A percentile compares a stretch with the other conserved stretches of the same genome.
Evolutionary conservation across 2,329 filamentous ascomycete genomes (phyloP).

Genomic region (Aspergillus versicolor): DNA sequence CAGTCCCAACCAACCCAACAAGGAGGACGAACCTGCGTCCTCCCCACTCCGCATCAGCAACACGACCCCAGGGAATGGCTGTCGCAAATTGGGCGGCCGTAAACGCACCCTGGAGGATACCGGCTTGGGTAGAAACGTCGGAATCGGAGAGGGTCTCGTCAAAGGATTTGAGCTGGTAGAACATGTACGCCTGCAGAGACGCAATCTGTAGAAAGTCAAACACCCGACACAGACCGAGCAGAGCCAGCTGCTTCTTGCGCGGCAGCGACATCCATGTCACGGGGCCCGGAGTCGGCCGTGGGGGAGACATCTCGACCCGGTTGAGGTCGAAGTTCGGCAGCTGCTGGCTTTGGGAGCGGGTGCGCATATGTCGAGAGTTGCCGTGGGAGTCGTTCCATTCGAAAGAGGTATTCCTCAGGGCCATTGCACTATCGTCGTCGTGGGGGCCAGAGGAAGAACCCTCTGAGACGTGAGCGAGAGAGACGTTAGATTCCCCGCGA

Average conservation of each 20-base stretch:
- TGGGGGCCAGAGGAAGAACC: slow-evolving; percentile 25
- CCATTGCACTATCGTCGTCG: slow-evolving; percentile 27
- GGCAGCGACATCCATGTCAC: slow-evolving; percentile 44
- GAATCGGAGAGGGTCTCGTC: slow-evolving; percentile 54
- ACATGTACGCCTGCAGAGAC: slow-evolving; percentile 66
- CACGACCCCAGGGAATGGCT: slow-evolving; percentile 75
- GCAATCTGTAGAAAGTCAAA: slow-evolving; percentile 43
- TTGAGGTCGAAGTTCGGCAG: slow-evolving; percentile 19
- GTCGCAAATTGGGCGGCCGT: slow-evolving; percentile 78
- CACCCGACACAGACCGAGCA: slow-evolving; percentile 40
- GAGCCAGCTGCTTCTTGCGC: slow-evolving; percentile 36
- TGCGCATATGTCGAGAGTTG: slow-evolving; percentile 24
- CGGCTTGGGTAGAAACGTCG: slow-evolving; percentile 71
- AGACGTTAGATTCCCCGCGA: slow-evolving; percentile 34
- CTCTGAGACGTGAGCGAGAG: slow-evolving; percentile 33
- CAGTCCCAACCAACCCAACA: slow-evolving; percentile 70
- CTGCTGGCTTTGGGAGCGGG: slow-evolving; percentile 31
- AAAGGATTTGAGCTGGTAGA: slow-evolving; percentile 80
- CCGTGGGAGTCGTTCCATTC: slow-evolving; percentile 20
- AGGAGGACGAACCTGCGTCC: slow-evolving; percentile 77
- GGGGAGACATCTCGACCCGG: slow-evolving; percentile 13
- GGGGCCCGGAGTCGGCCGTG: slow-evolving; percentile 23
- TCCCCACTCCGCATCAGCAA: slow-evolving; percentile 61
- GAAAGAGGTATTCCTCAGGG: slow-evolving; percentile 32
- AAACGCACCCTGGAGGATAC: slow-evolving; percentile 73